Evolutionary conservation across 2,329 filamentous ascomycete species (phyloP).

Genomic region (Calonectria naviculata): DNA sequence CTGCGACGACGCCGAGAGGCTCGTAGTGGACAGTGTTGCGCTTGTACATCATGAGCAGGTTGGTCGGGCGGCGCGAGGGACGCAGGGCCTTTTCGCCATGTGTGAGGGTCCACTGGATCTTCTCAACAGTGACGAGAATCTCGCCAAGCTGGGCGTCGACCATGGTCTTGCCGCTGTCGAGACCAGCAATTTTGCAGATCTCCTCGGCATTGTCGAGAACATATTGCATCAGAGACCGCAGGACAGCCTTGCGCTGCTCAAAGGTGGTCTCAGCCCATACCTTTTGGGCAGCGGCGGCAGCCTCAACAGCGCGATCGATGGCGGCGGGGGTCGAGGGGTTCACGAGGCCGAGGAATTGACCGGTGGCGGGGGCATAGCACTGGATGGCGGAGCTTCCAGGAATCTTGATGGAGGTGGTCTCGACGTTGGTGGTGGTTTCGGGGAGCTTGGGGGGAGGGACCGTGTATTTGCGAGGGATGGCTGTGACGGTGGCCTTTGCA

Average conservation of each 20-base stretch:
- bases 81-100: conserved; percentile 87
- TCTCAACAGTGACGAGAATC: conserved; percentile 93
- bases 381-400: conserved; percentile 76
- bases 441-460: conserved; percentile 73
- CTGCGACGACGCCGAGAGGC: conserved; percentile 90
- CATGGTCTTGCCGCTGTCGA: conserved; percentile 97
- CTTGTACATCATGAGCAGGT: conserved; percentile 96
- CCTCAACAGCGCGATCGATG: conserved; percentile 82
- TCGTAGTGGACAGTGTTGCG: conserved; percentile 91
- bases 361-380: conserved; percentile 92
- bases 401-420: conserved; percentile 72
- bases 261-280: conserved; percentile 85
- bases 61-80: conserved; percentile 82
- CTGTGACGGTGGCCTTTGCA: conserved; percentile 34
- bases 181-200: conserved; percentile 85
- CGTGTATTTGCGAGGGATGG: conserved; percentile 65
- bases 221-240: conserved; percentile 83
- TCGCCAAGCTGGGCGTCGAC: conserved; percentile 95
- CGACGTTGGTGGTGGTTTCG: conserved; percentile 66
- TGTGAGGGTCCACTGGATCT: conserved; percentile 91
- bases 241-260: conserved; percentile 78
- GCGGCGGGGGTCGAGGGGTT: conserved; percentile 80
- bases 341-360: conserved; percentile 81
- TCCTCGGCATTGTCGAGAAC: conserved; percentile 90
- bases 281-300: conserved; percentile 79